Base-by-base conservation (phyloP, 83 land plant species). In the Larix sibirica region DNA sequence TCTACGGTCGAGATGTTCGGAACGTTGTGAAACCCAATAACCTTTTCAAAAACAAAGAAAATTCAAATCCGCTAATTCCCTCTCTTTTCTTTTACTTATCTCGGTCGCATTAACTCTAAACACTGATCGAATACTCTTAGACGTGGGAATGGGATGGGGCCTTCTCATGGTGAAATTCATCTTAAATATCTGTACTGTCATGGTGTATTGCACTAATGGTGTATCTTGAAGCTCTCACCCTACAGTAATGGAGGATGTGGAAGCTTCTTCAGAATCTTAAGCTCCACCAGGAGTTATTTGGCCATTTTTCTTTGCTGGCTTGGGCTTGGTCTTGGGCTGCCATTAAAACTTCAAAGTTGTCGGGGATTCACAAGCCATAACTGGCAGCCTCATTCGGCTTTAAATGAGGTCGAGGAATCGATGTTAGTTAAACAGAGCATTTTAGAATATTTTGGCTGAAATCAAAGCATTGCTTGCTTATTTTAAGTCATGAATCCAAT, bases 21-120 rank as follows among this genome's bases (percentile, higher is more conserved):
- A 71, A 71, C 76, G 76, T 71, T 71, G 76, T 42, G 54, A 71
- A 71, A 23, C 50, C 76, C 50, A 71, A 71, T 47, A 42, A 38
- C 33, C 38, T 68, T 33, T 68, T 31, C n/a, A 50, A 68, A 68
- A 68, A 68, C 42, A 71, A 71, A 71, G 40, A n/a, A 71, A 40
- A 10, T 71, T 71, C 76, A 71, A 33, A 71, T 71, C 54, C 50
- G 14, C 54, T 40, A 50, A 71, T 36, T 71, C 47, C 76, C 54
- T 42, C 54, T 23, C n/a, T 42, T n/a, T 40, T 71, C 76, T 71
- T 71, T 23, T 20, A 21, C 42, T 38, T 40, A 71, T 71, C 42
- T 71, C 76, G 40, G 7, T 69, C 20, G 16, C 74, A 36, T 17
- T 4, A 17, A 20, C 18, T 12, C n/a, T 18, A n/a, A 70, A 24